Base-by-base conservation (phyloP, 148 eudicot genomes). In the Polygonum maritimum region DNA sequence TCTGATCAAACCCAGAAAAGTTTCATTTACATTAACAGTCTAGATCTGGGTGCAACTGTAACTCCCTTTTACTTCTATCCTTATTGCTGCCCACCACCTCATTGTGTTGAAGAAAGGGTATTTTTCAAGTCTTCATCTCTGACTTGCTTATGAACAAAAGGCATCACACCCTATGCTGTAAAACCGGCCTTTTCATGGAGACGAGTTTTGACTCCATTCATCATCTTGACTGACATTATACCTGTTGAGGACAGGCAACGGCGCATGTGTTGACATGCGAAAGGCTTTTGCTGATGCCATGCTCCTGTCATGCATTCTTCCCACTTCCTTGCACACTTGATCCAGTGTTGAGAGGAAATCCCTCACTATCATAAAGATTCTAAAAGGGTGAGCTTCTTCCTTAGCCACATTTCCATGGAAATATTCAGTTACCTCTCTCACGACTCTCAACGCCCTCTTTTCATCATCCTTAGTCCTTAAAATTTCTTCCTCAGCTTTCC, bases 251-350 rank as follows among this genome's bases (percentile, higher is more conserved):
- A 71, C 74, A 71, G 74, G 74, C 13, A 71, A 7, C 13, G 52
- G 31, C 1, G 48, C 74, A 2, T 71, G 44, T 41, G 74, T 12
- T 71, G 74, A 71, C 49, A 71, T 71, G 10, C 74, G 74, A 44
- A 71, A 71, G 74, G 74, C n/a, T 47, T 52, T 71, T 0, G 74
- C 52, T 41, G 52, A 45, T 44, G 41, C 21, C 18, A 9, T 18
- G 10, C 33, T n/a, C 33, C 51, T 71, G 14, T 71, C 74, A 3
- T 71, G 74, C 33, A 71, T 19, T 18, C 36, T 71, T 21, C 45
- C 74, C 15, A 88, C 92, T 82, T 90, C 94, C 80, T 85, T 90
- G 75, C 94, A 90, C 44, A 90, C 94, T 31, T 81, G 84, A 79
- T 90, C 94, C 67, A 90, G 75, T 39, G 84, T 15, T 0, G 85